phyloP scores from a whole-genome alignment of 345 rosid genomes.

The Salix dunnii region DNA sequence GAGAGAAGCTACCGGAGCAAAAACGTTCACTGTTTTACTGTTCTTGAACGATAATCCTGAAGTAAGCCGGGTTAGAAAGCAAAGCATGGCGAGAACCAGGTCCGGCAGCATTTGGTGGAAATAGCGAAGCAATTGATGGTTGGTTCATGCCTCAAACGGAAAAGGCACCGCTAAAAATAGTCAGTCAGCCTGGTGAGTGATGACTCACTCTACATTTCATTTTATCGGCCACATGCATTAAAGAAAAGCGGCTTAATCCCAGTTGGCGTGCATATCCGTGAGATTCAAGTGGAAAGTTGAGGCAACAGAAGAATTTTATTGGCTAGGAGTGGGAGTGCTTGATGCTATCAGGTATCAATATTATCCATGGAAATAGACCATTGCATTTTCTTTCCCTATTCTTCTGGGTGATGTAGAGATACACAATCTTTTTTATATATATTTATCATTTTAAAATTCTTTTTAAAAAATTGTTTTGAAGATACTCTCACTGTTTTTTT shows the following conservation, averaged over 20 bases:
- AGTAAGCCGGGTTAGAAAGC: slow-evolving; percentile 2
- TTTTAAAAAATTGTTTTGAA: too few relatives aligned
- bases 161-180: too few relatives aligned
- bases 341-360: neutral
- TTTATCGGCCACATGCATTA: neutral
- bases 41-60: neutral
- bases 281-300: neutral
- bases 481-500: too few relatives aligned
- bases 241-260: neutral
- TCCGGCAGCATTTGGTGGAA: neutral
- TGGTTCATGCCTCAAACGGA: too few relatives aligned
- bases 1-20: too few relatives aligned
- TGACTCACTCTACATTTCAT: neutral
- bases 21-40: too few relatives aligned
- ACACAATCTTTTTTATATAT: neutral
- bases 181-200: too few relatives aligned
- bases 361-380: neutral
- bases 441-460: too few relatives aligned
- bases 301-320: neutral
- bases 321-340: slow-evolving; percentile 8
- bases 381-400: neutral
- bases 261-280: too few relatives aligned
- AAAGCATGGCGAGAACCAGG: neutral
- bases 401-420: neutral
- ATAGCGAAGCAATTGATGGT: neutral